These are phyloP conservation scores for Talaromyces proteolyticus DNA, from an alignment of 495 filamentous ascomycete genomes.

Conservation along the genomic window DNA sequence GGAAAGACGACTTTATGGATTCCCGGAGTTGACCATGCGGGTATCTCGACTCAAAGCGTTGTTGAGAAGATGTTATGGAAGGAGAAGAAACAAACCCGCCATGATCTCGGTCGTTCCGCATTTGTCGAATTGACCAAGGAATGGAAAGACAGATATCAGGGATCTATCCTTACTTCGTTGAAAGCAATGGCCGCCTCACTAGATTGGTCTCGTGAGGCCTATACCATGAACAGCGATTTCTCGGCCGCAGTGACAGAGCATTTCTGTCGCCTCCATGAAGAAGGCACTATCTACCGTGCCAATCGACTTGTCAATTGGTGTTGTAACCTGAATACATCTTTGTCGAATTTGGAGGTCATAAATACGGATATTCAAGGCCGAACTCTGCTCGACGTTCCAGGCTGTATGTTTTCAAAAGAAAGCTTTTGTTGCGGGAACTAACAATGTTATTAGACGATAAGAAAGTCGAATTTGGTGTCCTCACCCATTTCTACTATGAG, in stretches of 20 bases:
- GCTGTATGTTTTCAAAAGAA: slow-evolving; percentile 42
- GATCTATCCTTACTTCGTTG: slow-evolving; percentile 53
- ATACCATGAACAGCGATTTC: slow-evolving; percentile 66
- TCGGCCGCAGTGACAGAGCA: slow-evolving; percentile 65
- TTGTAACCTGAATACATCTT: slow-evolving; percentile 63
- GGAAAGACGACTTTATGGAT: slow-evolving; percentile 65
- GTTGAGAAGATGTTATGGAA: slow-evolving; percentile 74
- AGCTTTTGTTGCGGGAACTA: no score
- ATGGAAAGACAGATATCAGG: slow-evolving; percentile 68
- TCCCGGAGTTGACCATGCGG: slow-evolving; percentile 72
- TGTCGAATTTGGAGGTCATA: slow-evolving; percentile 72
- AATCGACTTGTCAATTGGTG: slow-evolving; percentile 80
- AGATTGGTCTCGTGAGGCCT: slow-evolving; percentile 63
- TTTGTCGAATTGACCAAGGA: slow-evolving; percentile 59
- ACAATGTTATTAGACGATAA: slow-evolving; percentile 22
- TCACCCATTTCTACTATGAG: slow-evolving; percentile 66
- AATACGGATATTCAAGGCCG: slow-evolving; percentile 65
- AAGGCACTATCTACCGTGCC: slow-evolving; percentile 70
- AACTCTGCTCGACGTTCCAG: slow-evolving; percentile 60
- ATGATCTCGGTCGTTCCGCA: slow-evolving; percentile 57
- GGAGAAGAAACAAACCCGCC: slow-evolving; percentile 56
- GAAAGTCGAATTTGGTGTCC: slow-evolving; percentile 69
- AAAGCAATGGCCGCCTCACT: slow-evolving; percentile 56
- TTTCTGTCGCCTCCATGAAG: slow-evolving; percentile 66
- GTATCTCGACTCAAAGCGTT: slow-evolving; percentile 71